phyloP scores from a whole-genome alignment of 805 yeast species.

The Nakazawaea ishiwadae region DNA sequence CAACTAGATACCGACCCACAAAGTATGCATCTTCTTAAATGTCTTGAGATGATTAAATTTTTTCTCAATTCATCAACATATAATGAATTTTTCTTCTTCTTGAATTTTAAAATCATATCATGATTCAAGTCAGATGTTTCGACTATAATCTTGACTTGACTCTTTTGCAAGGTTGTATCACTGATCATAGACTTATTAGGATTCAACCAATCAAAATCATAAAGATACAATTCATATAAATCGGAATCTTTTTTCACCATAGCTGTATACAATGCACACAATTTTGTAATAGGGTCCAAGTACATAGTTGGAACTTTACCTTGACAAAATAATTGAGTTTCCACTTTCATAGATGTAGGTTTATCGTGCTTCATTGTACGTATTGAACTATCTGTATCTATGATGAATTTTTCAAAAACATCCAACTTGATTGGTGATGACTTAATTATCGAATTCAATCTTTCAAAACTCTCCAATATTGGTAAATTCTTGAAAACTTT shows the following conservation, averaged over 20 bases:
- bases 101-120: conserved; percentile 3
- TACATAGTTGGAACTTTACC: conserved; percentile 47
- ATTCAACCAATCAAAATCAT: conserved; percentile 64
- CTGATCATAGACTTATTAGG: conserved; percentile 17
- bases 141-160: not conserved
- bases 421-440: conserved; percentile 51
- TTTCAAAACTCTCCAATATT: conserved; percentile 46
- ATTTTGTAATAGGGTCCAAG: conserved; percentile 32
- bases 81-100: conserved; percentile 5
- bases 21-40: conserved; percentile 41
- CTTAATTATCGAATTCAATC: conserved; percentile 42
- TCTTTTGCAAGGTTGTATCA: too few relatives aligned
- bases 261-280: conserved; percentile 44
- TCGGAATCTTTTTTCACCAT: conserved; percentile 40
- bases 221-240: conserved; percentile 52
- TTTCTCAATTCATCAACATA: conserved; percentile 28
- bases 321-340: conserved; percentile 56
- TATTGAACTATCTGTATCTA: conserved; percentile 22
- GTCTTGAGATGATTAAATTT: conserved; percentile 23
- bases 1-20: conserved; percentile 46
- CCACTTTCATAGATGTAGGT: conserved; percentile 41
- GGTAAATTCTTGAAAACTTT: conserved; percentile 31
- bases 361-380: conserved; percentile 33
- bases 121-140: conserved; percentile 19
- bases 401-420: conserved; percentile 14